Base-by-base conservation (phyloP, 2,329 filamentous ascomycete genomes). In the Camillea tinctor region DNA sequence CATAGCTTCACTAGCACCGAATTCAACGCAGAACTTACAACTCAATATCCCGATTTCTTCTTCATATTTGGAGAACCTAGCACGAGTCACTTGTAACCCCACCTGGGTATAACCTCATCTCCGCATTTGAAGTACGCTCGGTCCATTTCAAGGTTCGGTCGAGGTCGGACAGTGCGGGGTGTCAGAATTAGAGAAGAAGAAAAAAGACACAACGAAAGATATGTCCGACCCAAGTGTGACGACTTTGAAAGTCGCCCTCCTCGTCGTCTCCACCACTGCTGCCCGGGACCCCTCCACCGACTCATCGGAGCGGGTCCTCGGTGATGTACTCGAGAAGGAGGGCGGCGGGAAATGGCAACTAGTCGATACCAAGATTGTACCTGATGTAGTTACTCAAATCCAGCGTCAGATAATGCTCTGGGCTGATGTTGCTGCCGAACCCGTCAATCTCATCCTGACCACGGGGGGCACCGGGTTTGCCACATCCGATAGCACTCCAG, bases 381-480 rank as follows among this genome's bases (percentile, higher is more conserved):
- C 90, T 15, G 95, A 99, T 74, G 85, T 87, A 72, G 80, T 88
- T 4, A 74, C 85, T 4, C 82, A 88, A 20, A 97, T 99, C 59
- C 92, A 96, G 71, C 81, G 81, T 17, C 82, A 87, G 55, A 83
- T 99, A 55, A 85, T 80, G 61, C 72, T 79, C 11, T 97, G 92
- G 91, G 81, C 90, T 0, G 93, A 97, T 74, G 69, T 71, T n/a
- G 76, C 81, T 11, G 75, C 83, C 4, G 81, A 82, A 53, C 74
- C 80, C 3, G 74, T 88, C 54, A 94, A 97, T 75, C 77, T 98
- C 60, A 85, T 99, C 61, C 75, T 97, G 52, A 94, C 93, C 0
- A 97, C 92, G 6, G 95, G 95, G 21, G 95, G 95, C 1, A 99
- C 95, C 1, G 95, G 95, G 0, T 99, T 99, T 75, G 90, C 95